Evolutionary conservation across 2,329 filamentous ascomycete species (phyloP), one percentile per base, ranked within the genome.

Genomic region (Akanthomyces muscarius): DNA sequence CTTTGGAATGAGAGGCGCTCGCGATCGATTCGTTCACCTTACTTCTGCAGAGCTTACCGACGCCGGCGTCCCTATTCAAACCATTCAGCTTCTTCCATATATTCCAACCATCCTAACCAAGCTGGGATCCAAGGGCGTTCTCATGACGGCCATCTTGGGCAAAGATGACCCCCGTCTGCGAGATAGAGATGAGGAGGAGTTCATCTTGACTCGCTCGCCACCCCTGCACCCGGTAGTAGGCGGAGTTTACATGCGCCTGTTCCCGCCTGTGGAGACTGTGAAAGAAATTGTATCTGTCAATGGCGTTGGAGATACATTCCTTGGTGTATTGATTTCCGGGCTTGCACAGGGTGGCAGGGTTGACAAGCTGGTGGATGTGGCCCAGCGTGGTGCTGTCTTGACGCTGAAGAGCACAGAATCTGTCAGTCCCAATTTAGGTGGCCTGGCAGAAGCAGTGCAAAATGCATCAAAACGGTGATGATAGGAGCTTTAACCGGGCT

Each of bases 251-350:
- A 92, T 97, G 88, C 74, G 84, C 41, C 68, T 85, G 23, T 90
- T 91, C 72, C 86, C 90, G 0, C 80, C 89, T 0, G 84, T 84
- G 0, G 86, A 90, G 71, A 76, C 79, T 18, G 81, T 97, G 0
- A 76, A 83, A 23, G 86, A 95, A 30, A 81, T 96, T 1, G 86
- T 94, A 1, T 97, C 92, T 53, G 94, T 98, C 11, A 98, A 98
- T 73, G 95, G 94, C 0, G 92, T 92, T 2, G 95, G 95, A 0
- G 95, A 99, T 75, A 97, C 95, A 0, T 93, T 98, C 73, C 80
- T 96, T 10, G 95, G 94, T 0, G 89, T 92, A 16, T 69, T 97
- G 62, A 79, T 97, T n/a, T 89, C 92, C 1, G 91, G 90, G 0
- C 73, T 98, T 67, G 87, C 87, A 0, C 84, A 81, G 69, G 83